These are phyloP conservation scores for Exsudoporus frostii DNA, from an alignment of 768 basidiomycete species.

Conservation along the genomic window DNA sequence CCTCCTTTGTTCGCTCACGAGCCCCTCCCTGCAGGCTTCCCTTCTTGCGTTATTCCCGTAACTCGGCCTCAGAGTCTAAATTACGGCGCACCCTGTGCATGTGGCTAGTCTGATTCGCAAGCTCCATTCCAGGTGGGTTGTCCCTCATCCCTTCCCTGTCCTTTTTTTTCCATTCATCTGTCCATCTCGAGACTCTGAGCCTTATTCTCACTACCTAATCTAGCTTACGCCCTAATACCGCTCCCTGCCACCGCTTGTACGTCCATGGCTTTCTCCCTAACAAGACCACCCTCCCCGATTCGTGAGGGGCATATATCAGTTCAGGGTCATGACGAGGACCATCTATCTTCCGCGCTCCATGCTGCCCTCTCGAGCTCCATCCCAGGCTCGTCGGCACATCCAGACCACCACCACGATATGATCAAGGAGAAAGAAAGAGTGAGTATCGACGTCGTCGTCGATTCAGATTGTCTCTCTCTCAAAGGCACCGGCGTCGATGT, in stretches of 20 bases:
- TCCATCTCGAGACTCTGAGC: neutral
- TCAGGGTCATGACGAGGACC: constrained; percentile 32
- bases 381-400: constrained; percentile 19
- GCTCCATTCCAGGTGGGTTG: neutral
- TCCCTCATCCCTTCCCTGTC: neutral
- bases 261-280: constrained; percentile 35
- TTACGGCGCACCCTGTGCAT: neutral
- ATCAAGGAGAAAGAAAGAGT: constrained; percentile 45
- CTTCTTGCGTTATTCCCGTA: neutral
- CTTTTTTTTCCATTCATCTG: neutral
- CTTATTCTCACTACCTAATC: constrained; percentile 1
- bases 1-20: neutral
- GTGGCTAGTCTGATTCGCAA: constrained; percentile 9
- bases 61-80: neutral
- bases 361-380: constrained; percentile 34
- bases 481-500: constrained; percentile 80
- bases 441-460: constrained; percentile 74
- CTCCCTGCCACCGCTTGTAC: constrained; percentile 9
- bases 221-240: constrained; percentile 8
- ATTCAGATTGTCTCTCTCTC: constrained; percentile 65
- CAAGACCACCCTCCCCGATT: constrained; percentile 33
- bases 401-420: constrained; percentile 37
- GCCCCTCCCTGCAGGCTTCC: neutral
- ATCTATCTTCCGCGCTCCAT: constrained; percentile 37
- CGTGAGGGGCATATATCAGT: constrained; percentile 22